Evolutionary conservation across 2,329 filamentous ascomycete genomes (phyloP), one percentile per base, ranked within the genome.

Genomic region (Exophiala spinifera): DNA sequence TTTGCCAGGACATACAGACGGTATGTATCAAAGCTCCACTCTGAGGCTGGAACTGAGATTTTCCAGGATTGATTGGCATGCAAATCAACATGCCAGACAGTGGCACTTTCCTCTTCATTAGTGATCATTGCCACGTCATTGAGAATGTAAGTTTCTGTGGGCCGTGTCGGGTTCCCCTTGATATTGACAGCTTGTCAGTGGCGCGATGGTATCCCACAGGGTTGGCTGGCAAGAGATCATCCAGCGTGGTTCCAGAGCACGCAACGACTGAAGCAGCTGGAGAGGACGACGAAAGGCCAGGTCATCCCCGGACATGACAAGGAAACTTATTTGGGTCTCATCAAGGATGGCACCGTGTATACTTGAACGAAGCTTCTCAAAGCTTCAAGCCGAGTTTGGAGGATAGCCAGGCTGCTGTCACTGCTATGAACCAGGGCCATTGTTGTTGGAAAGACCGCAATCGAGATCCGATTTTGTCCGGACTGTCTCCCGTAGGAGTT

Each of bases 31-130:
- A 10, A 33, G 7, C 40, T 53, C 15, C 21, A 25, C 19, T 43
- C 10, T 4, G 36, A 36, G 14, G 28, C 28, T 17, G 17, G 20
- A 46, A 34, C 57, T 60, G 54, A 57, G 36, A 34, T 36, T 17
- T 33, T 11, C 17, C 47, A 60, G 59, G 61, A 19, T 44, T 63
- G 46, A 61, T 62, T 42, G 60, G 59, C 28, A 63, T 63, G 61
- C 61, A 63, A 53, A 61, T 63, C 55, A 63, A 63, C 33, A 60
- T 63, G 61, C 61, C 55, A 1, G 55, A 60, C n/a, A 60, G 56
- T 45, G 61, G 61, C 5, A 63, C 61, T 31, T 63, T 56, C 49
- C 47, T 63, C 36, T 63, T 62, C 42, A 63, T 62, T 25, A 61
- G 54, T 33, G 61, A 63, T 43, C 61, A 63, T 49, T 63, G 60